Percentiles rank a stretch among this genome's conserved stretches.
Conservation (phyloP, 768 basidiomycete genomes). For the Kwoniella dejecticola region DNA sequence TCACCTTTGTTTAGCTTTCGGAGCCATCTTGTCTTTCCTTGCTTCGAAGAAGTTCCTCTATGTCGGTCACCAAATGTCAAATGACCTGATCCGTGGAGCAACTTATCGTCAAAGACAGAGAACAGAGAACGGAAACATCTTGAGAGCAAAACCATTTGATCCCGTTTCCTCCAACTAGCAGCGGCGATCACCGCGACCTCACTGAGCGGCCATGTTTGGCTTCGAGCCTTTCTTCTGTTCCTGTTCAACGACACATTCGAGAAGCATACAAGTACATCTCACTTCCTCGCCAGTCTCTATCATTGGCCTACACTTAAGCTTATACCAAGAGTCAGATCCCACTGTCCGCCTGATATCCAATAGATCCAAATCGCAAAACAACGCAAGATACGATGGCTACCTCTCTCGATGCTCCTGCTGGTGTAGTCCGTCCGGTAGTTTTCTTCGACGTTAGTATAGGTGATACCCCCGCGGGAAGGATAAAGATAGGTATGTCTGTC, state of each 20-base stretch:
- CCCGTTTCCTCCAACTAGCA: background rate
- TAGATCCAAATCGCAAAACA: no score
- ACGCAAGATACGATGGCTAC: constrained; percentile 35
- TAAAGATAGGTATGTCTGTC: constrained; percentile 73
- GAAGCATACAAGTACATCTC: background rate
- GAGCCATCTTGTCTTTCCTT: constrained; percentile 44
- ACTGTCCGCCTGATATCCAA: no score
- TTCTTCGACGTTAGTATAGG: constrained; percentile 98
- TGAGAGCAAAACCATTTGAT: background rate
- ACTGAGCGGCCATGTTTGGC: background rate
- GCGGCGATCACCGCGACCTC: constrained; percentile 1
- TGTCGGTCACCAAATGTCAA: no score
- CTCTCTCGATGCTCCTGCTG: constrained; percentile 46
- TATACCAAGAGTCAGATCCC: no score
- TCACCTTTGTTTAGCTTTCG: constrained; percentile 49
- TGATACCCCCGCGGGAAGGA: constrained; percentile 88
- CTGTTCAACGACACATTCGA: background rate
- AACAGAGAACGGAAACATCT: no score
- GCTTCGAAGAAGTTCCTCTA: no score
- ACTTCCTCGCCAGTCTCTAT: background rate
- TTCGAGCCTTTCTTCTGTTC: background rate
- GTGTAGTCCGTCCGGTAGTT: constrained; percentile 71
- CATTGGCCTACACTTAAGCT: background rate
- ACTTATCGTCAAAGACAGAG: no score
- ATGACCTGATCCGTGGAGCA: no score